Percentiles rank a stretch among this genome's conserved stretches.
phyloP scores from a whole-genome alignment of 768 basidiomycete genomes.

The Lentinula lateritia region DNA sequence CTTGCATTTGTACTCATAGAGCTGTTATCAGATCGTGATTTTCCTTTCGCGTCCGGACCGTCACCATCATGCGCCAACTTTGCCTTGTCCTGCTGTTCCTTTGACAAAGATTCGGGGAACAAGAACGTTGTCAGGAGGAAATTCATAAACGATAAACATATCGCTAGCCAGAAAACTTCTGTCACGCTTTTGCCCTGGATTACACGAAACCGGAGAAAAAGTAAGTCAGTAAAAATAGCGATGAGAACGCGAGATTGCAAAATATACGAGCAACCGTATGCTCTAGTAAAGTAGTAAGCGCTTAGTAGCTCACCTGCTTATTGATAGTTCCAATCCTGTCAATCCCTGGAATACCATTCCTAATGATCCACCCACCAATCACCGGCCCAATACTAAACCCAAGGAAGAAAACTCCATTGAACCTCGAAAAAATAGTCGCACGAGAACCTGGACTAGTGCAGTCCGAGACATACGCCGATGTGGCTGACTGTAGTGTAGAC shows the following conservation, averaged over 20 bases:
- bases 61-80: conserved; percentile 9
- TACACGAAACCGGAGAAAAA: background rate
- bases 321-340: conserved; percentile 7
- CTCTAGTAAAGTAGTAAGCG: background rate
- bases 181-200: conserved; percentile 28
- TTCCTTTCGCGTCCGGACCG: conserved; percentile 15
- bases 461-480: conserved; percentile 80
- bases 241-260: background rate
- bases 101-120: conserved; percentile 57
- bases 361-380: conserved; percentile 56
- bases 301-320: background rate
- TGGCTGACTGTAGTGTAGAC: conserved; percentile 69
- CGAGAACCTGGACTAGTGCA: conserved; percentile 83
- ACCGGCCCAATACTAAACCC: conserved; percentile 77
- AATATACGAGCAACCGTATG: background rate
- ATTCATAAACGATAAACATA: conserved; percentile 39
- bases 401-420: conserved; percentile 71
- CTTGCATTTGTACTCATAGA: no score
- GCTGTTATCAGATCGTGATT: conserved; percentile 11
- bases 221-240: background rate
- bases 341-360: conserved; percentile 25
- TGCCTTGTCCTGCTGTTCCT: conserved; percentile 33
- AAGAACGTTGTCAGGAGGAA: conserved; percentile 64
- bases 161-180: conserved; percentile 43
- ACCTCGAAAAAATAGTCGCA: conserved; percentile 65